Percentiles rank a stretch among this genome's conserved stretches.
These are phyloP conservation scores for Pouteria campechiana DNA, from an alignment of 179 eudicot genomes.

Conservation along the genomic window DNA sequence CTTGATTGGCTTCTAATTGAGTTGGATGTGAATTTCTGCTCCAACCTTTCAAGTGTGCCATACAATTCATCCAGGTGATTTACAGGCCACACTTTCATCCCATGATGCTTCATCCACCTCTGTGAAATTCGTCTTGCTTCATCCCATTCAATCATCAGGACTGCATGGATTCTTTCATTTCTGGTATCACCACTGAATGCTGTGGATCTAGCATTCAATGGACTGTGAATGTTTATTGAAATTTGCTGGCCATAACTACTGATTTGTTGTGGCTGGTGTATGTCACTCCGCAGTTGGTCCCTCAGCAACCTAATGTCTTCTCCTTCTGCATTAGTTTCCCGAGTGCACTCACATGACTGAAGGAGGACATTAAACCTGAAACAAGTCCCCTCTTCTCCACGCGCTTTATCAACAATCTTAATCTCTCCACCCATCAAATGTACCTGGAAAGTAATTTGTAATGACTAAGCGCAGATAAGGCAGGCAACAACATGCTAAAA, in stretches of 20 bases:
- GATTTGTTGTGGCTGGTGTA: conserved; percentile 10
- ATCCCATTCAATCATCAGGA: conserved; percentile 41
- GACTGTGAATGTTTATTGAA: conserved; percentile 24
- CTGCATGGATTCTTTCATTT: conserved; percentile 29
- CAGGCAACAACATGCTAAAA: too few species aligned
- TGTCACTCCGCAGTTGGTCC: conserved; percentile 2
- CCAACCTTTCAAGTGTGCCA: conserved; percentile 24
- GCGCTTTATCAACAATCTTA: conserved; percentile 48
- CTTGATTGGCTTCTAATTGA: too few species aligned
- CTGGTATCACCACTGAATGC: too few species aligned
- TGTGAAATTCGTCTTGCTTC: conserved; percentile 26
- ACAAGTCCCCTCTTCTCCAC: conserved; percentile 53
- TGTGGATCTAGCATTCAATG: too few species aligned
- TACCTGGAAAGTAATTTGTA: conserved; percentile 40
- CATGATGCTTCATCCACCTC: conserved; percentile 40
- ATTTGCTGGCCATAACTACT: too few species aligned
- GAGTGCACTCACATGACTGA: background rate
- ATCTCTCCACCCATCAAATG: conserved; percentile 95
- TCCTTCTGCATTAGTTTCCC: background rate
- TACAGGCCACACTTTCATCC: conserved; percentile 31
- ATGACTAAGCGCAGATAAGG: too few species aligned
- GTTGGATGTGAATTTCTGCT: conserved; percentile 13
- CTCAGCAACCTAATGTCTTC: conserved; percentile 7
- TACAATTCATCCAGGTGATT: conserved; percentile 29
- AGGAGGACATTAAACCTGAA: conserved; percentile 62